Percentiles rank a stretch among this genome's conserved stretches.
Conservation (phyloP, 768 basidiomycete species). For the Myochromella boudieri region DNA sequence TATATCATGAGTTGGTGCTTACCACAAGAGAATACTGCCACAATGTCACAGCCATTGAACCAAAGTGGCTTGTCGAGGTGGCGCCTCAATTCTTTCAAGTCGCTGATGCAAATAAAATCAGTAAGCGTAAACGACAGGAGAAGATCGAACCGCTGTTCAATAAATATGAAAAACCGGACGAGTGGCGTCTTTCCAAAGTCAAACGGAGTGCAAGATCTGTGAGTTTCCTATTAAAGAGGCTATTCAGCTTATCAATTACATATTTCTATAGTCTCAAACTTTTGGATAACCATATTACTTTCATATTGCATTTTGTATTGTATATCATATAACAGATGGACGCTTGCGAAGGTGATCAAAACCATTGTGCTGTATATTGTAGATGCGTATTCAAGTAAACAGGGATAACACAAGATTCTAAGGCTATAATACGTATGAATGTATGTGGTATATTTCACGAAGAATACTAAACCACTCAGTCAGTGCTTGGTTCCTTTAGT, state of each 20-base stretch:
- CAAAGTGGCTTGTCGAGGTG: constrained; percentile 97
- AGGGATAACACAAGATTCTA: too few relatives aligned
- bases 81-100: constrained; percentile 99
- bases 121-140: constrained; percentile 92
- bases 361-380: too few relatives aligned
- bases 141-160: constrained; percentile 97
- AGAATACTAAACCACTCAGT: too few relatives aligned
- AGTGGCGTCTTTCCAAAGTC: constrained; percentile 92
- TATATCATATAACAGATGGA: too few relatives aligned
- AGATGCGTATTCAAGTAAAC: too few relatives aligned
- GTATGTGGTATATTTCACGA: too few relatives aligned
- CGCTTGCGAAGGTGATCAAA: too few relatives aligned
- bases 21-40: constrained; percentile 96
- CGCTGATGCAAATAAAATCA: constrained; percentile 96
- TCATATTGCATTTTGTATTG: too few relatives aligned
- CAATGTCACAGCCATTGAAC: constrained; percentile 93
- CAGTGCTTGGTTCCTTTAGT: too few relatives aligned
- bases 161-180: constrained; percentile 92
- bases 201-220: constrained; percentile 88
- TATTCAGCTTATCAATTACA: constrained; percentile 17
- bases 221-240: constrained; percentile 19
- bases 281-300: constrained; percentile 77
- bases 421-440: too few relatives aligned
- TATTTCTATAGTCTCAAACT: constrained; percentile 71
- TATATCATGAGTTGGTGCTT: constrained; percentile 94